Percentiles rank a stretch among this genome's conserved stretches.
Conservation (phyloP, 495 filamentous ascomycete genomes). For the Oidiodendron maius region DNA sequence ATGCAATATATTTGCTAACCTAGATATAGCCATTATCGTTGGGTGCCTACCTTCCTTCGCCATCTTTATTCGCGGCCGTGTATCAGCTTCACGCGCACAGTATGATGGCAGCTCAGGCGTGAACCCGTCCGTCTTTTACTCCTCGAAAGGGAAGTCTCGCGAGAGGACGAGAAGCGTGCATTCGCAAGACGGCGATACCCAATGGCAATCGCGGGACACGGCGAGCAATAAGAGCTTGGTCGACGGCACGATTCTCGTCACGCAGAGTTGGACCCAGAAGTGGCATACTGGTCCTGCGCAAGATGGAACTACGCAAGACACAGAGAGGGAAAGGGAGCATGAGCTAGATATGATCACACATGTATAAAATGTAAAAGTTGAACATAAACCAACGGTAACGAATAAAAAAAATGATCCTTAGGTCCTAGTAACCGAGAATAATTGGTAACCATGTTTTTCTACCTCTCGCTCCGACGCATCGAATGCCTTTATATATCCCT, state of each 20-base stretch:
- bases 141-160: neutral
- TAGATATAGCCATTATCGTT: constrained; percentile 18
- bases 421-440: no score
- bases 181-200: constrained; percentile 5
- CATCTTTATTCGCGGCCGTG: constrained; percentile 17
- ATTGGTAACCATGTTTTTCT: no score
- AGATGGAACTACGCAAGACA: no score
- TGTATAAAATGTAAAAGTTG: no score
- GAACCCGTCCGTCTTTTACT: neutral
- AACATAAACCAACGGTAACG: no score
- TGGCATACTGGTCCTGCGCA: constrained; percentile 11
- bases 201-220: neutral
- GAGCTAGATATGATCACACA: no score
- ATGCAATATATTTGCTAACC: neutral
- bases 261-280: constrained; percentile 10
- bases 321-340: no score
- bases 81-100: constrained; percentile 4
- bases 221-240: constrained; percentile 8
- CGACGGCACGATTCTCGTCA: constrained; percentile 7
- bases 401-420: no score
- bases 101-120: neutral
- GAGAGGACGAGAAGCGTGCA: constrained; percentile 3
- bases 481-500: no score
- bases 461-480: no score
- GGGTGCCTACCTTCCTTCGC: constrained; percentile 24